Base-by-base conservation (phyloP, 2,329 filamentous ascomycete genomes). In the Ophioceras dolichostomum region DNA sequence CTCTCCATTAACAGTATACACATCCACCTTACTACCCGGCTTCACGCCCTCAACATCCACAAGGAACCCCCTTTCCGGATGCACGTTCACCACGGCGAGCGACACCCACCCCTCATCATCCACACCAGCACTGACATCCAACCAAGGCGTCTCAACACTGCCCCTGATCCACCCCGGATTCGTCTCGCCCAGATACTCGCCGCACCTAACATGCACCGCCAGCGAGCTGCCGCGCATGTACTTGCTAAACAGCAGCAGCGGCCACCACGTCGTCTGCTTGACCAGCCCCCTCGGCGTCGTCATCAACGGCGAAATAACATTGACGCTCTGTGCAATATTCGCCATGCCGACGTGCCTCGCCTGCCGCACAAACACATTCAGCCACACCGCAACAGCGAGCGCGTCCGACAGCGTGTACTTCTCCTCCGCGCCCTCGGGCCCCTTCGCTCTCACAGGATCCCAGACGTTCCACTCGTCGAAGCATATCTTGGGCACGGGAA, bases 391-490 rank as follows among this genome's bases (percentile, higher is more conserved):
- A 0, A 87, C 81, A n/a, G 80, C 82, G 13, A 87, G 64, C 2
- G 79, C 80, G 46, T 87, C 82, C 0, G 78, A 83, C 7, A 87
- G 68, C 0, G 77, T 85, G 60, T 87, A 84, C 48, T 58, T 62
- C 52, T 87, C 81, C 57, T 87, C 82, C 5, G 78, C 83, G 13
- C 83, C 83, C 42, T 70, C 55, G 47, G 81, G 75, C 13, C 83
- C 83, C 0, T 79, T 79, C 0, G 82, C 81, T 8, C 81, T 72
- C 37, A 68, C 64, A 1, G 80, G 79, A 47, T 85, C 80, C 82
- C 82, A 88, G 8, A 87, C 81, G 53, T 87, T 88, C 83, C 83
- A 87, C 57, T 87, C 82, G 52, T 88, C 83, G 52, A 87, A 87
- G 64, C 82, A 87, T 53, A 88, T 84, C 36, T 69, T 79, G 33